A percentile compares a stretch with the other conserved stretches of the same genome.
Evolutionary conservation across 169 alveolate species (phyloP).

Genomic region (Cyclospora cayetanensis): DNA sequence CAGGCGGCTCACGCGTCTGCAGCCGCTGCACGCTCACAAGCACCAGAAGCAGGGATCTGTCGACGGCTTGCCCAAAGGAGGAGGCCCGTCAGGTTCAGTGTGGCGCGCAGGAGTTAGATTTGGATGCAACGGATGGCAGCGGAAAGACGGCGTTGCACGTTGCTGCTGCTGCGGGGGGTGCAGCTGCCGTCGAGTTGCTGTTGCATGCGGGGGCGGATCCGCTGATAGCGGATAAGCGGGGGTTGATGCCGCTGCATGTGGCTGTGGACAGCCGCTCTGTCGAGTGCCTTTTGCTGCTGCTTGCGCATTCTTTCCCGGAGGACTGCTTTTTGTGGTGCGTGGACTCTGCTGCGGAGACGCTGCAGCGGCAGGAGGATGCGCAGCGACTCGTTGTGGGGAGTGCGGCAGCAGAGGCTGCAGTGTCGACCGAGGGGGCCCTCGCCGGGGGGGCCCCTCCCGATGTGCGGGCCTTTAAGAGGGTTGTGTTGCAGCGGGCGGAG

Average conservation of each 20-base stretch:
- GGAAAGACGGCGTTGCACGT: slow-evolving; percentile 64
- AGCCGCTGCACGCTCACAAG: neutral
- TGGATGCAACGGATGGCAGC: slow-evolving; percentile 53
- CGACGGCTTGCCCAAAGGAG: neutral
- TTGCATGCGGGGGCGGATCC: slow-evolving; percentile 68
- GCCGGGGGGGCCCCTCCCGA: neutral
- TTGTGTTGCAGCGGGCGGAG: slow-evolving; percentile 47
- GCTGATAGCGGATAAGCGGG: neutral
- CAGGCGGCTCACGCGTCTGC: slow-evolving; percentile 34
- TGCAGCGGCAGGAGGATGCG: slow-evolving; percentile 38
- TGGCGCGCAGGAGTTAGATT: neutral
- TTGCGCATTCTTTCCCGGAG: slow-evolving; percentile 42
- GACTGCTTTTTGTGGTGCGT: slow-evolving; percentile 36
- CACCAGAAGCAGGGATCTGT: neutral
- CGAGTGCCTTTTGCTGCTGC: slow-evolving; percentile 39
- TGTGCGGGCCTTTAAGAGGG: slow-evolving; percentile 8
- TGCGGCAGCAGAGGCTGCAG: neutral
- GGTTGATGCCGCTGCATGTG: slow-evolving; percentile 42
- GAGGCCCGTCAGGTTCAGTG: neutral
- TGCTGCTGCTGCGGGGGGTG: slow-evolving; percentile 40
- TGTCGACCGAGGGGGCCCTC: too few species aligned
- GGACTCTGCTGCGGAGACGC: neutral
- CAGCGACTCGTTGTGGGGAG: neutral
- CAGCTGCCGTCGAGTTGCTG: slow-evolving; percentile 61
- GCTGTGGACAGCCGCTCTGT: slow-evolving; percentile 51